Conservation (phyloP, 23 red algal genomes). For the Gracilaria domingensis region DNA sequence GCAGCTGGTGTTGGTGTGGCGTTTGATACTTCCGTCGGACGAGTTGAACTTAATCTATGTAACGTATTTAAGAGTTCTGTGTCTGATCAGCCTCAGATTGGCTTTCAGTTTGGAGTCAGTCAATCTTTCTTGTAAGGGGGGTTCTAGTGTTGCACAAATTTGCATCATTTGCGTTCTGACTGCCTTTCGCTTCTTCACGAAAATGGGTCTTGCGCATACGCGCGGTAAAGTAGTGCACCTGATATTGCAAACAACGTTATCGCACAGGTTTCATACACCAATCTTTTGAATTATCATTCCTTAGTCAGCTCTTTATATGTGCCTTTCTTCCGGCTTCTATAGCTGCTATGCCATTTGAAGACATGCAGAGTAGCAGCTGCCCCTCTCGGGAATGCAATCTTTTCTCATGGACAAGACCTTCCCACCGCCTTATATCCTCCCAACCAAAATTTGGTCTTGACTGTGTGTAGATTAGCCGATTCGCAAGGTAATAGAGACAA, state of each 20-base stretch:
- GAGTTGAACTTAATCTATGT: slow-evolving; percentile 84
- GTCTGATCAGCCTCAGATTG: slow-evolving; percentile 60
- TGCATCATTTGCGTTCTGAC: neutral
- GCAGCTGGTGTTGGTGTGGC: slow-evolving; percentile 82
- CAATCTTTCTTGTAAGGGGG: slow-evolving; percentile 74
- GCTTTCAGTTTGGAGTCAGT: slow-evolving; percentile 86
- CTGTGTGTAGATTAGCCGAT: too few species aligned
- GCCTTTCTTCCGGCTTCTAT: neutral
- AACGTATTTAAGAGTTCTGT: slow-evolving; percentile 62
- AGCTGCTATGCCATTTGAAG: neutral
- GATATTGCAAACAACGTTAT: neutral
- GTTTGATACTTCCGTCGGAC: slow-evolving; percentile 67
- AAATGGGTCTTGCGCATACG: neutral
- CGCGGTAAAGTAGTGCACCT: neutral
- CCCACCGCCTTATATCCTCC: too few species aligned
- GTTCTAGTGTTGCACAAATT: neutral
- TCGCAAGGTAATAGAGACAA: too few species aligned
- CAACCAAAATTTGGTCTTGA: too few species aligned
- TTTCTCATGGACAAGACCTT: too few species aligned
- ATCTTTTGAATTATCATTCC: neutral
- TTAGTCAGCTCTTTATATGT: neutral
- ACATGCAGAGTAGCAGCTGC: neutral
- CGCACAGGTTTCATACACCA: neutral
- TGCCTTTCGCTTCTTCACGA: neutral
- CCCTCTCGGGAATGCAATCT: too few species aligned